These are phyloP conservation scores for Trypanosoma mega DNA, from an alignment of 208 protist species.

Conservation along the genomic window DNA sequence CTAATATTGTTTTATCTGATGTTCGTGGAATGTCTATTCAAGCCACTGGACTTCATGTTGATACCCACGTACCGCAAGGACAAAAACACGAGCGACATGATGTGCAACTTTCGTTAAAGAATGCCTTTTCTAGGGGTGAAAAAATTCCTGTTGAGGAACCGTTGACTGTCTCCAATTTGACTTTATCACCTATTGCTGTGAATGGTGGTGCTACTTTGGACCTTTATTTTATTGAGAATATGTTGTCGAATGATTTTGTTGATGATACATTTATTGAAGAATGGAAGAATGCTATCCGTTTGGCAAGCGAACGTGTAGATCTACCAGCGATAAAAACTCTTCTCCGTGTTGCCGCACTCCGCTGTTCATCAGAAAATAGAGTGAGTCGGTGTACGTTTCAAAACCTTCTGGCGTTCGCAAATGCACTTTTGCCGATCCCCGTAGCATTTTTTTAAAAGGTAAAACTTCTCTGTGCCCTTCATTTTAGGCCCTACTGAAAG, in stretches of 20 bases:
- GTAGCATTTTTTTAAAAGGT: constrained; percentile 19
- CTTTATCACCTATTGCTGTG: background rate
- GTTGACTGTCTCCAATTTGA: background rate
- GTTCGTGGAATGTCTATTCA: constrained; percentile 84
- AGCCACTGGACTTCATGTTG: constrained; percentile 44
- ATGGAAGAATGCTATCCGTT: constrained; percentile 37
- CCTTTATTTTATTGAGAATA: constrained; percentile 4
- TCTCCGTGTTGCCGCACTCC: constrained; percentile 34
- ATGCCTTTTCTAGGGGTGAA: constrained; percentile 40
- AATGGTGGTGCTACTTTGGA: background rate
- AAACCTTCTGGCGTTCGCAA: constrained; percentile 20
- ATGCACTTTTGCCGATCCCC: constrained; percentile 18
- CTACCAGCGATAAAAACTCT: constrained; percentile 54
- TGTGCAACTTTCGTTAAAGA: constrained; percentile 52
- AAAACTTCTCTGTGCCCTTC: too few relatives aligned
- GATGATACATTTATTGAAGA: constrained; percentile 22
- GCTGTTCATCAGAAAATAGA: background rate
- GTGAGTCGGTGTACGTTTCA: constrained; percentile 2
- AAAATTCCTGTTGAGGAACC: background rate
- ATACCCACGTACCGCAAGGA: background rate
- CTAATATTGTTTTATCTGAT: constrained; percentile 73
- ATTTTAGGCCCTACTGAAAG: too few relatives aligned
- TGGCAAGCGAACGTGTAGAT: constrained; percentile 35
- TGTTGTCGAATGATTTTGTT: constrained; percentile 19
- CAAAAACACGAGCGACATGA: constrained; percentile 23